phyloP scores from a whole-genome alignment of 2,329 filamentous ascomycete species.

The Hortaea sp. region DNA sequence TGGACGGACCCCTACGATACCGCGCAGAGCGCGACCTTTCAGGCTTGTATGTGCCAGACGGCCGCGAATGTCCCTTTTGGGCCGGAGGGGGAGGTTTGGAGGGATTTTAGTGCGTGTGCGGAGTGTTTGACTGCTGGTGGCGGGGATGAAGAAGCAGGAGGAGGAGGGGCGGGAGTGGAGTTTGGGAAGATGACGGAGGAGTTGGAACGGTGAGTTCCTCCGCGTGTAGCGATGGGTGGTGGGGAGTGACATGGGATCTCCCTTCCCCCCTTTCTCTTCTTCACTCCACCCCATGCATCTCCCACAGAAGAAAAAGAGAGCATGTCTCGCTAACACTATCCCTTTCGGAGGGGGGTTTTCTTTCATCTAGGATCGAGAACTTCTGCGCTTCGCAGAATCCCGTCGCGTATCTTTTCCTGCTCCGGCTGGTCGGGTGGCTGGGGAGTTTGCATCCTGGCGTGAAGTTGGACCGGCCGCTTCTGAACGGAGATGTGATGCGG shows the following conservation, averaged over 20 bases:
- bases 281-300: too few relatives aligned
- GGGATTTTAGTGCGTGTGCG: slow-evolving; percentile 5
- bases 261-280: too few relatives aligned
- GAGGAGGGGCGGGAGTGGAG: too few relatives aligned
- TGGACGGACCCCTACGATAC: slow-evolving; percentile 5
- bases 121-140: background rate
- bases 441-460: background rate
- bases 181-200: too few relatives aligned
- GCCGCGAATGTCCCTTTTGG: background rate
- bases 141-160: too few relatives aligned
- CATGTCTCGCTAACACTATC: too few relatives aligned
- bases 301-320: too few relatives aligned
- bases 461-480: background rate
- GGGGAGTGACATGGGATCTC: too few relatives aligned
- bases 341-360: background rate
- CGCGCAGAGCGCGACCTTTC: slow-evolving; percentile 2
- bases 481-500: slow-evolving; percentile 2
- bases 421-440: background rate
- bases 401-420: slow-evolving; percentile 2
- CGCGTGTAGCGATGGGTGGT: too few relatives aligned
- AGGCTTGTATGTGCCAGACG: slow-evolving; percentile 5
- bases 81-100: slow-evolving; percentile 1
- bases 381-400: slow-evolving; percentile 6
- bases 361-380: slow-evolving; percentile 4
- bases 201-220: too few relatives aligned